Evolutionary conservation across 202 grass and related monocot species (phyloP), one percentile per base, ranked within the genome.

Genomic region (Carex sylvatica): DNA sequence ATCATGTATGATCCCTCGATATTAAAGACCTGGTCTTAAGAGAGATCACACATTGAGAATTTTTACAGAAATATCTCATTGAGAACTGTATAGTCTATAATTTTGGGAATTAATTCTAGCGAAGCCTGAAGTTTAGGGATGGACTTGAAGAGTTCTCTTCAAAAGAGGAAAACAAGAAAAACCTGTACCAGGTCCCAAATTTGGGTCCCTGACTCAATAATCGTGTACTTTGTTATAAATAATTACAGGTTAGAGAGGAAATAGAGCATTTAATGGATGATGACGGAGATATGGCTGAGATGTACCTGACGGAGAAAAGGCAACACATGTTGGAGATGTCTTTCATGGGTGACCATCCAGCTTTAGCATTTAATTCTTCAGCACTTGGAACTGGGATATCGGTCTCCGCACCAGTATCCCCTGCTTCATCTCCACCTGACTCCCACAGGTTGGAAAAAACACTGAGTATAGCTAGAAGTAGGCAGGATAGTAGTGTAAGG

Each of bases 251-350:
- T 2, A 92, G 96, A 82, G 96, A 96, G 86, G 96, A 99, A 88
- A 95, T 99, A 84, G 96, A 99, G 69, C 96, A 99, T 6, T 77
- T 96, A 51, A 99, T 96, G 96, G 96, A 99, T 87, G 96, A 99
- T 88, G 96, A 99, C 67, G 93, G 93, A 72, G 96, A 99, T 90
- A 99, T 99, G 96, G 96, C 96, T 9, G 96, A 99, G 86, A 99
- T 99, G 96, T 95, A 99, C 90, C 88, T 99, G 65, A 92, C 91
- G 0, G 96, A 96, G 80, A 99, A 99, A 80, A 99, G 91, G 77
- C 69, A 74, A 74, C 73, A 79, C 74, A 83, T 89, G 66, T 89
- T 87, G 86, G 93, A 99, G 81, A 82, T 89, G 85, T 93, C 96
- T 33, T 85, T 95, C 44, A 89, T 87, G 74, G 91, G 91, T 61